Conservation (phyloP, 2,329 filamentous ascomycete genomes). For the Fusarium sp. region DNA sequence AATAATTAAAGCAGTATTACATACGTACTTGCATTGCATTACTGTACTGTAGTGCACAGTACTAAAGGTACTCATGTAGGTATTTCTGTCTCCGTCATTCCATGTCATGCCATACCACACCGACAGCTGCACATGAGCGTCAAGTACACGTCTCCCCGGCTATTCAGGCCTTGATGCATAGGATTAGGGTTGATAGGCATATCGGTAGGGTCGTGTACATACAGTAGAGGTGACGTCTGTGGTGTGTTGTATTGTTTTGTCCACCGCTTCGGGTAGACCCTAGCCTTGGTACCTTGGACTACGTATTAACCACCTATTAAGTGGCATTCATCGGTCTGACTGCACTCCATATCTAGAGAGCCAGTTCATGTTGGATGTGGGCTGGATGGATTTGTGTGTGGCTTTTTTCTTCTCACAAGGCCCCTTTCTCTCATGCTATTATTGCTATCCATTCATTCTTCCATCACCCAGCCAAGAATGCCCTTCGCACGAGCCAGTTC, state of each 20-base stretch:
- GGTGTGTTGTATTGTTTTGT: conserved; percentile 19
- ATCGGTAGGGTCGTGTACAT: conserved; percentile 10
- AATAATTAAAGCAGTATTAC: conserved; percentile 14
- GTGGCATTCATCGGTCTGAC: conserved; percentile 9
- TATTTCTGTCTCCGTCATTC: conserved; percentile 33
- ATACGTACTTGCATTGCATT: not conserved
- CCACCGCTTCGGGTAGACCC: conserved; percentile 35
- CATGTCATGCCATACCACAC: conserved; percentile 45
- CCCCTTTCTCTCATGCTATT: conserved; percentile 32
- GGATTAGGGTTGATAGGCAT: conserved; percentile 8
- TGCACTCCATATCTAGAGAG: conserved; percentile 12
- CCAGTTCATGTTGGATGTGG: conserved; percentile 21
- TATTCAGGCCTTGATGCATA: conserved; percentile 39
- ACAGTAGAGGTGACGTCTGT: conserved; percentile 37
- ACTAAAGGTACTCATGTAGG: no score
- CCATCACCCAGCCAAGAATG: conserved; percentile 37
- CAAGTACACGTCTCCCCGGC: conserved; percentile 38
- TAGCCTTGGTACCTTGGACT: conserved; percentile 9
- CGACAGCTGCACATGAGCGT: conserved; percentile 41
- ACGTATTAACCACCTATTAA: conserved; percentile 12
- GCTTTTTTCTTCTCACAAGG: conserved; percentile 12
- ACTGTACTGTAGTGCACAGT: no score
- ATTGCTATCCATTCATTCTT: not conserved
- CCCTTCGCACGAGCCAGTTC: conserved; percentile 41
- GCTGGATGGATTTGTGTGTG: not conserved